A percentile compares a stretch with the other conserved stretches of the same genome.
Conservation (phyloP, 306 rosid species). For the Ceratonia siliqua region DNA sequence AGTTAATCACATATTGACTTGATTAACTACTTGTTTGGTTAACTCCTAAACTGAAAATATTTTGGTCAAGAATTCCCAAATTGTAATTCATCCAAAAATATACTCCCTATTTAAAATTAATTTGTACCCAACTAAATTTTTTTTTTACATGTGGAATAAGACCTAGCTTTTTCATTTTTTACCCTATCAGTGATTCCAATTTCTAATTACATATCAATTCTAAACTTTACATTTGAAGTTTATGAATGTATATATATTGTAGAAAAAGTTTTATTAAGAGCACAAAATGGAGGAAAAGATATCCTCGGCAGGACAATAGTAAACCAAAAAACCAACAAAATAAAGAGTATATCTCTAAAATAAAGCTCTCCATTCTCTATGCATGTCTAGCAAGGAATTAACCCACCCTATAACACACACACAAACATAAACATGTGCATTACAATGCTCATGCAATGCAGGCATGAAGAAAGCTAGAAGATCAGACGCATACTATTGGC, state of each 20-base stretch:
- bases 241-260: neutral
- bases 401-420: neutral
- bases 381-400: constrained; percentile 18
- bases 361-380: neutral
- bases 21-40: neutral
- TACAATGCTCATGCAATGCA: constrained; percentile 28
- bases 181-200: neutral
- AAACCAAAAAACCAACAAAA: neutral
- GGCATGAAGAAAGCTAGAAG: constrained; percentile 10
- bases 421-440: neutral
- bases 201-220: neutral
- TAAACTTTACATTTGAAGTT: neutral
- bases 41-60: neutral
- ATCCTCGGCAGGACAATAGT: neutral
- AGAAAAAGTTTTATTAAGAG: neutral
- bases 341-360: neutral
- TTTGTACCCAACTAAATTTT: neutral
- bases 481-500: constrained; percentile 68
- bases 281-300: neutral
- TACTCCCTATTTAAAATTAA: neutral
- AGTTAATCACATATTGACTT: neutral
- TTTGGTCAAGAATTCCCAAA: neutral
- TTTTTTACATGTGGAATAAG: neutral
- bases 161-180: neutral
- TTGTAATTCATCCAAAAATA: neutral